Evolutionary conservation across 1,284 basidiomycete species (phyloP).

Genomic region (Gomphus bonarii): DNA sequence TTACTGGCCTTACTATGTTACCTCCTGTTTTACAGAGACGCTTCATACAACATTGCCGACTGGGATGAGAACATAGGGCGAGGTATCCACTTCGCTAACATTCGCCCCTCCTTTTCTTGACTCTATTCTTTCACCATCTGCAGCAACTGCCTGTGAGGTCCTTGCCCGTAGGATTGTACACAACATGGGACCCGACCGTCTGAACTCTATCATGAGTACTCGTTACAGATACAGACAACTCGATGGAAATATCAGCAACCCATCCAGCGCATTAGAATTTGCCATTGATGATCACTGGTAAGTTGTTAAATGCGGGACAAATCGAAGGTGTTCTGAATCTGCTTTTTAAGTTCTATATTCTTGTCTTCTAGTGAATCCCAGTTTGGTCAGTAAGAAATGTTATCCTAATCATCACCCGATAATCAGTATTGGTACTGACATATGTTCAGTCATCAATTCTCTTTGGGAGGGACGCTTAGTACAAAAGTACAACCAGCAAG

Average conservation of each 20-base stretch:
- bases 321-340: not conserved
- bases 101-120: not conserved
- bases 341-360: conserved; percentile 56
- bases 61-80: conserved; percentile 78
- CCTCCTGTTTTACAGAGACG: conserved; percentile 29
- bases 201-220: conserved; percentile 65
- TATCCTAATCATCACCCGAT: not conserved
- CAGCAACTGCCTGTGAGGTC: conserved; percentile 79
- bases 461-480: conserved; percentile 80
- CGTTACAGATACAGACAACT: conserved; percentile 64
- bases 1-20: not conserved
- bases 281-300: conserved; percentile 82
- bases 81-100: conserved; percentile 30
- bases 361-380: conserved; percentile 83
- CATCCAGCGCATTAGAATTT: conserved; percentile 67
- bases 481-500: conserved; percentile 60
- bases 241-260: conserved; percentile 71
- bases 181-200: conserved; percentile 46
- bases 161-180: conserved; percentile 79
- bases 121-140: not conserved
- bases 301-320: conserved; percentile 11
- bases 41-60: conserved; percentile 66
- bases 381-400: conserved; percentile 39
- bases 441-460: conserved; percentile 46
- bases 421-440: not conserved